Conservation (phyloP, 1,139 yeast species). For the Lodderomyces beijingensis region DNA sequence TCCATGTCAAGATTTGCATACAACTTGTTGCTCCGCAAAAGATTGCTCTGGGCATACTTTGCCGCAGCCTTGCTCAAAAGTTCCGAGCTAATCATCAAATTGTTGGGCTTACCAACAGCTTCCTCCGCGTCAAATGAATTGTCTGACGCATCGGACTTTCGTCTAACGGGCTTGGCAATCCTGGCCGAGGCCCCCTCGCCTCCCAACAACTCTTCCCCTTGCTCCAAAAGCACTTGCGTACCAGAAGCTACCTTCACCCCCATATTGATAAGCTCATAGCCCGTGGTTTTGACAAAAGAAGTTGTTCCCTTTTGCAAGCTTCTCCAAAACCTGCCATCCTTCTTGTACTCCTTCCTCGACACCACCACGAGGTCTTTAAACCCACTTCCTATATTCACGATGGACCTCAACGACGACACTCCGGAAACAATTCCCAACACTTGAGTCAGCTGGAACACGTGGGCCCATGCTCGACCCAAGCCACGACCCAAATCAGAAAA, state of each 20-base stretch:
- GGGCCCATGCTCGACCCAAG: slow-evolving; percentile 74
- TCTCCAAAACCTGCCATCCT: slow-evolving; percentile 66
- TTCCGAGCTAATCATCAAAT: slow-evolving; percentile 12
- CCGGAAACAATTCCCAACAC: slow-evolving; percentile 79
- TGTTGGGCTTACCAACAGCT: background rate
- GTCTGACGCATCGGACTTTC: slow-evolving; percentile 9
- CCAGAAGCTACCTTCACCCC: slow-evolving; percentile 90
- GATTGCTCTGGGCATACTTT: slow-evolving; percentile 13
- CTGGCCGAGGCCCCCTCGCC: slow-evolving; percentile 57
- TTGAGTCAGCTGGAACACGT: slow-evolving; percentile 78
- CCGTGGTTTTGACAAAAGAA: slow-evolving; percentile 74
- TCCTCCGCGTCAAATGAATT: slow-evolving; percentile 4
- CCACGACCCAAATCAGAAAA: slow-evolving; percentile 52
- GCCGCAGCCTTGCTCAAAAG: slow-evolving; percentile 10
- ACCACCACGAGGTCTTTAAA: slow-evolving; percentile 67
- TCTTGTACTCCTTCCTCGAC: slow-evolving; percentile 69
- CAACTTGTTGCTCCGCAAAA: slow-evolving; percentile 18
- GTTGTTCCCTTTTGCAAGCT: slow-evolving; percentile 75
- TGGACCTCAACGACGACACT: slow-evolving; percentile 72
- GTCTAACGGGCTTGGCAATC: slow-evolving; percentile 4
- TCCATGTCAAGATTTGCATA: slow-evolving; percentile 27
- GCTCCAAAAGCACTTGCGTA: slow-evolving; percentile 76
- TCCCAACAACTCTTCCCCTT: slow-evolving; percentile 72
- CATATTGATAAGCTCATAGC: slow-evolving; percentile 73
- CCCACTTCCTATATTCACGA: slow-evolving; percentile 76